Evolutionary conservation across 192 early-diverging fungal genomes (phyloP).

Genomic region (Lobosporangium transversale): DNA sequence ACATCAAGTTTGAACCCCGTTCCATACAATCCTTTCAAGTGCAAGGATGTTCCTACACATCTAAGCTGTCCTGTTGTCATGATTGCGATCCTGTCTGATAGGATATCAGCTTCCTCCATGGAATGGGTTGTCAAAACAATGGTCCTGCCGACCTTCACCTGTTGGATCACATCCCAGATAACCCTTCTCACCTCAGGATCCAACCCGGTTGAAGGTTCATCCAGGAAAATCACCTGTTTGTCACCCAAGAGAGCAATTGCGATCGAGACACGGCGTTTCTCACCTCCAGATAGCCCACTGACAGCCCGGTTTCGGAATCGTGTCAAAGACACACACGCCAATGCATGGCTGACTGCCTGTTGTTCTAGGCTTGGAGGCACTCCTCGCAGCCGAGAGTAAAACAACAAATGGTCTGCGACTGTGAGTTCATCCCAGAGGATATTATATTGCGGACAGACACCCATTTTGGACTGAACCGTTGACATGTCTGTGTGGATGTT

Average conservation of each 20-base stretch:
- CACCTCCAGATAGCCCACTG: conserved; percentile 69
- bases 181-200: conserved; percentile 60
- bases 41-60: conserved; percentile 63
- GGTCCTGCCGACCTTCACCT: conserved; percentile 56
- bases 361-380: too few species aligned
- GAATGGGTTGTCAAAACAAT: conserved; percentile 71
- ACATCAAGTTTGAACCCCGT: too few species aligned
- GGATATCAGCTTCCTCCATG: conserved; percentile 73
- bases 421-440: too few species aligned
- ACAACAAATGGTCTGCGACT: too few species aligned
- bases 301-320: too few species aligned
- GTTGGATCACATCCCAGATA: conserved; percentile 66
- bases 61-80: conserved; percentile 59
- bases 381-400: too few species aligned
- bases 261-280: conserved; percentile 64
- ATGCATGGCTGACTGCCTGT: too few species aligned
- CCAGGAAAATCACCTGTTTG: conserved; percentile 58
- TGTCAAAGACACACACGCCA: too few species aligned
- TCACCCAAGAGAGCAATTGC: conserved; percentile 65
- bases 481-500: too few species aligned
- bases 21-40: conserved; percentile 68
- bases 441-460: too few species aligned
- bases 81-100: conserved; percentile 61
- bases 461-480: too few species aligned
- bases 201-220: conserved; percentile 72